These are phyloP conservation scores for Starmerella floris DNA, from an alignment of 805 yeast genomes.

Conservation along the genomic window DNA sequence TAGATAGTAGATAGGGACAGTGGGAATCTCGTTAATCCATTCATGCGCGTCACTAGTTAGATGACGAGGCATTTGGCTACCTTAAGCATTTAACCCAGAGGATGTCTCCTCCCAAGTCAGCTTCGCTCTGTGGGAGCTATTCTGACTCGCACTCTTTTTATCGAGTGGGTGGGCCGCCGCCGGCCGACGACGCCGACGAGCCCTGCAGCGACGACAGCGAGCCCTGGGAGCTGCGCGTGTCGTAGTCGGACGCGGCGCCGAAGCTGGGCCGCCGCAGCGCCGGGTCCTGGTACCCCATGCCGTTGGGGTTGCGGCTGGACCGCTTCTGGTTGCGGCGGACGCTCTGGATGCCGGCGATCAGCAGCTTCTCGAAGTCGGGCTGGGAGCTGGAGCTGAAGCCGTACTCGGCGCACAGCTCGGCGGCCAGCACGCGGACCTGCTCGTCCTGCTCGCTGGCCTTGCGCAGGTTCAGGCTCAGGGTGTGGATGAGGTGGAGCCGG, in stretches of 20 bases:
- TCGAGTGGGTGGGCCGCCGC: too few species aligned
- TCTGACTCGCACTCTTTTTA: too few species aligned
- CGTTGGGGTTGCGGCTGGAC: conserved; percentile 14
- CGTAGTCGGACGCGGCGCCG: neutral
- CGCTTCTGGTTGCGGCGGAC: conserved; percentile 63
- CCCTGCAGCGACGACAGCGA: neutral
- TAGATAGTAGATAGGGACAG: neutral
- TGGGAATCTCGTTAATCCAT: neutral
- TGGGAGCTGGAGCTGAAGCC: conserved; percentile 46
- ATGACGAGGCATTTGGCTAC: conserved; percentile 1
- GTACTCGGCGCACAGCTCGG: conserved; percentile 62
- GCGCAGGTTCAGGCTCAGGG: conserved; percentile 43
- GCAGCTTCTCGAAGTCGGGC: conserved; percentile 74
- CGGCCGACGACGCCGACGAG: too few species aligned
- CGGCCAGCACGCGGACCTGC: conserved; percentile 66
- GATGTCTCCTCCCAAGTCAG: too few species aligned
- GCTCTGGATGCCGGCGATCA: conserved; percentile 85
- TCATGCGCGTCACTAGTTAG: conserved; percentile 1
- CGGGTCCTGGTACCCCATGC: neutral
- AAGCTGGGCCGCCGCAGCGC: neutral
- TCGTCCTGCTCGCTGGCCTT: conserved; percentile 91
- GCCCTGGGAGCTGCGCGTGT: neutral
- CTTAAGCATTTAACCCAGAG: neutral
- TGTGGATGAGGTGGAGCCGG: conserved; percentile 75
- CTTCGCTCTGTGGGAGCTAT: neutral